Evolutionary conservation across 148 eudicot genomes (phyloP).

Genomic region (Rhododendron molle): DNA sequence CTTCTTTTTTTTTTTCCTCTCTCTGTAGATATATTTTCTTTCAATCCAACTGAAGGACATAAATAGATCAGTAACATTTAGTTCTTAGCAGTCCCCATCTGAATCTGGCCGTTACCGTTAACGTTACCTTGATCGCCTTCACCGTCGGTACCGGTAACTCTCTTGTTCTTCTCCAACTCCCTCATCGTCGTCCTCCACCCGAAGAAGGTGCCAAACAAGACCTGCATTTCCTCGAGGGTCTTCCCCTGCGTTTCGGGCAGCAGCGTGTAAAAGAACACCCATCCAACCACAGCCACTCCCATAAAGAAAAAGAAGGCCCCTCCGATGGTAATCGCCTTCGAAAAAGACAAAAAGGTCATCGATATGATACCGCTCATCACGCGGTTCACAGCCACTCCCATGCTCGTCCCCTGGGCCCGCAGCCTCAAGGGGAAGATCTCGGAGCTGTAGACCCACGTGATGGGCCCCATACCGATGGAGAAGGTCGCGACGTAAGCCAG

Average conservation of each 20-base stretch:
- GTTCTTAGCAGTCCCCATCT: background rate
- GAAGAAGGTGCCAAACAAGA: slow-evolving; percentile 50
- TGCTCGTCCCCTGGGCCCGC: slow-evolving; percentile 52
- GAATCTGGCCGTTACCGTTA: slow-evolving; percentile 6
- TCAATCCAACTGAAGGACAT: background rate
- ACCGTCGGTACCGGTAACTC: background rate
- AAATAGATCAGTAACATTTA: background rate
- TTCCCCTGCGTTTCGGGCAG: slow-evolving; percentile 66
- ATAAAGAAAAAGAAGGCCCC: slow-evolving; percentile 64
- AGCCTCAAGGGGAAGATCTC: slow-evolving; percentile 17
- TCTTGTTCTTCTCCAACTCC: slow-evolving; percentile 2
- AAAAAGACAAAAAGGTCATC: slow-evolving; percentile 55
- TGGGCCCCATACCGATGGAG: slow-evolving; percentile 16
- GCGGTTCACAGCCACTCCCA: slow-evolving; percentile 52
- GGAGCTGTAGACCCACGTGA: slow-evolving; percentile 38
- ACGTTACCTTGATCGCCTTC: background rate
- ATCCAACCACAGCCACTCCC: slow-evolving; percentile 42
- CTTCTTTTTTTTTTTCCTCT: too few species aligned
- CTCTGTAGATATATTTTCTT: background rate
- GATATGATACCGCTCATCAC: slow-evolving; percentile 49
- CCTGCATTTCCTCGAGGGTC: slow-evolving; percentile 61
- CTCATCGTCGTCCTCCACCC: slow-evolving; percentile 29
- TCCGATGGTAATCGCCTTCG: slow-evolving; percentile 45
- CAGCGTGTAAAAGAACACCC: slow-evolving; percentile 55
- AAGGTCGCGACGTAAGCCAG: background rate